Conservation (phyloP, 257 asterid genomes). For the Fraxinus quadrangulata region DNA sequence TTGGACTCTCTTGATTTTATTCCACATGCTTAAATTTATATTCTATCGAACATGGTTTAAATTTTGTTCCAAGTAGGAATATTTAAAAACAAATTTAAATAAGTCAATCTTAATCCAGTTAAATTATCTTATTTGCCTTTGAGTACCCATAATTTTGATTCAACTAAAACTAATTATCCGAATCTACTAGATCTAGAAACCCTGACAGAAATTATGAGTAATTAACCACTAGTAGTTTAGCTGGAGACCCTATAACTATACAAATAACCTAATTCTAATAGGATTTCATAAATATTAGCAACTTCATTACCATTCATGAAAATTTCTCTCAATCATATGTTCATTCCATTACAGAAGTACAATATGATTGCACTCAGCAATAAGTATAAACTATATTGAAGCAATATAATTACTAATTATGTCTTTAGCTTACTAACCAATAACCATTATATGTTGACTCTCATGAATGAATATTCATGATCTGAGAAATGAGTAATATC, state of each 20-base stretch:
- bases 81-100: background rate
- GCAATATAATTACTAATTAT: background rate
- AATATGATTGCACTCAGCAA: background rate
- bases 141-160: background rate
- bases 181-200: background rate
- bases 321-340: no score
- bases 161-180: background rate
- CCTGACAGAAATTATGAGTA: background rate
- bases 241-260: background rate
- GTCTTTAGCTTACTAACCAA: background rate
- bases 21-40: background rate
- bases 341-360: background rate
- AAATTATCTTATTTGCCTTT: background rate
- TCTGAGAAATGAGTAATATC: background rate
- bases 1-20: background rate
- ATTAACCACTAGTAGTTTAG: background rate
- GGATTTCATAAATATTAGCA: background rate
- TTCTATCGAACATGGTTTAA: background rate
- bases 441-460: background rate
- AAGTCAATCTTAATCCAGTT: background rate
- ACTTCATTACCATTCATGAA: background rate
- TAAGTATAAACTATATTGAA: background rate
- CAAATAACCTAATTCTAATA: background rate
- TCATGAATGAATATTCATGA: background rate
- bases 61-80: background rate